These are phyloP conservation scores for Rhynchospora breviuscula DNA, from an alignment of 176 grass and related monocot species.

Conservation along the genomic window DNA sequence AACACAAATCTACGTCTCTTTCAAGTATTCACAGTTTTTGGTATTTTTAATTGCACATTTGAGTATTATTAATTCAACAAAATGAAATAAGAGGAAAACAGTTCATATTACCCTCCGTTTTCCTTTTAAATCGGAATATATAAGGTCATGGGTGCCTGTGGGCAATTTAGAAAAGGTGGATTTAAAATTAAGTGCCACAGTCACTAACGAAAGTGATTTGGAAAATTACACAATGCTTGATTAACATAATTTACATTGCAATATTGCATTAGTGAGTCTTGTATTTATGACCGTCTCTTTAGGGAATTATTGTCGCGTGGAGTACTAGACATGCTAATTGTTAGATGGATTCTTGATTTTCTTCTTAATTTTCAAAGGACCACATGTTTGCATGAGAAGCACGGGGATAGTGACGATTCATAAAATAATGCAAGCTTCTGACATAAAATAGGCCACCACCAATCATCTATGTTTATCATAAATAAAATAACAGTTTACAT, in stretches of 20 bases:
- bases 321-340: slow-evolving; percentile 18
- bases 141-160: background rate
- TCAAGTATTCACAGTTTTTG: no score
- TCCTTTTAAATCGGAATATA: background rate
- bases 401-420: slow-evolving; percentile 10
- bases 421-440: slow-evolving; percentile 9
- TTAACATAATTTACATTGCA: slow-evolving; percentile 13
- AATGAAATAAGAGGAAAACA: background rate
- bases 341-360: background rate
- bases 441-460: background rate
- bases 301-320: slow-evolving; percentile 25
- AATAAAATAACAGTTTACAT: background rate
- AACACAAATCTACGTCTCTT: no score
- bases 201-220: slow-evolving; percentile 10
- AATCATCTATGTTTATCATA: background rate
- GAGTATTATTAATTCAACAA: background rate
- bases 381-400: slow-evolving; percentile 10
- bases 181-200: background rate
- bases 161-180: background rate
- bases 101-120: background rate
- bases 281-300: background rate
- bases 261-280: background rate
- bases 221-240: background rate
- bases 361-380: background rate
- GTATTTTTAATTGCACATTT: background rate